Percentiles rank a stretch among this genome's conserved stretches.
These are phyloP conservation scores for Pythium pyrilobum DNA, from an alignment of 352 stramenopile genomes.

Conservation along the genomic window DNA sequence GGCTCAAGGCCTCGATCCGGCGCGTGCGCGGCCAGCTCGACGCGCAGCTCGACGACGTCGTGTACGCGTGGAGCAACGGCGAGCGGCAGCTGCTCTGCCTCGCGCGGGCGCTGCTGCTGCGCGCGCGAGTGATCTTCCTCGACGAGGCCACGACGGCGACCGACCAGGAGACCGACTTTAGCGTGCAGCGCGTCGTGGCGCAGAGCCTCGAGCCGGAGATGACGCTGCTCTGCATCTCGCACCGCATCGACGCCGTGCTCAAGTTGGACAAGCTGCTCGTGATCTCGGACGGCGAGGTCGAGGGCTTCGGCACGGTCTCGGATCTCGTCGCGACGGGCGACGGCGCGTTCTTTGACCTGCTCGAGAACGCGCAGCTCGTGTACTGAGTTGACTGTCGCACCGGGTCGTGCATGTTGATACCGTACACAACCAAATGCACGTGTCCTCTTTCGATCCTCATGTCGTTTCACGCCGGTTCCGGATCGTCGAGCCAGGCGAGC, in stretches of 20 bases:
- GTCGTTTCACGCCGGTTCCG: too few relatives aligned
- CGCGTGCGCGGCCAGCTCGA: constrained; percentile 27
- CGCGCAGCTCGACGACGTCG: constrained; percentile 49
- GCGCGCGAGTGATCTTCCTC: constrained; percentile 89
- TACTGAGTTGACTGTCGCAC: constrained; percentile 14
- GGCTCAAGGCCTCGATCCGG: constrained; percentile 44
- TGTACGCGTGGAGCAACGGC: constrained; percentile 89
- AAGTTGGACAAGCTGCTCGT: constrained; percentile 91
- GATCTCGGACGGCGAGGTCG: constrained; percentile 76
- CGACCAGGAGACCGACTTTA: constrained; percentile 64
- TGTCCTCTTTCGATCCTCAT: too few relatives aligned
- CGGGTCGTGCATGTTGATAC: too few relatives aligned
- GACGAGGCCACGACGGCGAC: constrained; percentile 92
- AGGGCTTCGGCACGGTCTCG: constrained; percentile 16
- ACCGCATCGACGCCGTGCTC: constrained; percentile 91
- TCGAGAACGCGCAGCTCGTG: constrained; percentile 22
- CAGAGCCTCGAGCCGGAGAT: constrained; percentile 82
- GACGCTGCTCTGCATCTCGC: constrained; percentile 94
- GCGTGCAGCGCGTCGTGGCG: constrained; percentile 65
- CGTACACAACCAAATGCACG: too few relatives aligned
- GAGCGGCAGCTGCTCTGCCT: constrained; percentile 94
- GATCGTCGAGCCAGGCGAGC: too few relatives aligned
- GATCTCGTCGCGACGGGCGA: constrained; percentile 19
- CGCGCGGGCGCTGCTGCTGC: constrained; percentile 84
- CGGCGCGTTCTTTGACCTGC: constrained; percentile 22